Evolutionary conservation across 768 basidiomycete genomes (phyloP).

Genomic region (Baorangia bicolor): DNA sequence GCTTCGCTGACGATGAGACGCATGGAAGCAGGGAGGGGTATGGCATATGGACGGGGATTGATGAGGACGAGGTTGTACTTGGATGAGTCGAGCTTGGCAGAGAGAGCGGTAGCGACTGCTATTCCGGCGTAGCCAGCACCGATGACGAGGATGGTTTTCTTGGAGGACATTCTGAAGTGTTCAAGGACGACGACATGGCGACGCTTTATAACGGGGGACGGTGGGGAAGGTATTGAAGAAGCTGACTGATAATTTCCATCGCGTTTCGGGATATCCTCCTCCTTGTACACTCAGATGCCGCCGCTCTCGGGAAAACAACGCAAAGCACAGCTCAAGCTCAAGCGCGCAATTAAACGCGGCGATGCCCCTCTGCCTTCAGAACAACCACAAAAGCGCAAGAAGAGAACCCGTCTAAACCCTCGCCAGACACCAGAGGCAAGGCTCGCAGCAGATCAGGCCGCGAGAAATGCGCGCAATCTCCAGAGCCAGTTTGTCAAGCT

Average conservation of each 20-base stretch:
- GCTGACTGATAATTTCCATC: neutral
- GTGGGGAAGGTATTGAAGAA: neutral
- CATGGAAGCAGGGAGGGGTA: conserved; percentile 49
- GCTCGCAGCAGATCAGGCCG: conserved; percentile 30
- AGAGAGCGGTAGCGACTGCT: conserved; percentile 45
- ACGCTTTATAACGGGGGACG: neutral
- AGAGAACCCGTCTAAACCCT: neutral
- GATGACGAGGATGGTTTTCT: conserved; percentile 50
- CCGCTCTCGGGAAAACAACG: conserved; percentile 58
- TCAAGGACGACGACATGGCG: neutral
- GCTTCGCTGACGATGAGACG: conserved; percentile 47
- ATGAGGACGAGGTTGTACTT: conserved; percentile 56
- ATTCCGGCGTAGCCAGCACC: conserved; percentile 54
- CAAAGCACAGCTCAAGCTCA: conserved; percentile 70
- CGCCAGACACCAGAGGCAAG: conserved; percentile 1
- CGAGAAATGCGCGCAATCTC: conserved; percentile 47
- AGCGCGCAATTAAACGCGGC: conserved; percentile 83
- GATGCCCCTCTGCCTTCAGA: conserved; percentile 46
- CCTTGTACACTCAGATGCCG: conserved; percentile 13
- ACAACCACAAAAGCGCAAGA: conserved; percentile 11
- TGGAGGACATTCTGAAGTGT: conserved; percentile 8
- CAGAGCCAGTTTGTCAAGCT: conserved; percentile 73
- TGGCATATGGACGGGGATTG: conserved; percentile 47
- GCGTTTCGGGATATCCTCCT: neutral
- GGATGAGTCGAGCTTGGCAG: conserved; percentile 46